Base-by-base conservation (phyloP, 768 basidiomycete genomes). In the Podaxis pistillaris region DNA sequence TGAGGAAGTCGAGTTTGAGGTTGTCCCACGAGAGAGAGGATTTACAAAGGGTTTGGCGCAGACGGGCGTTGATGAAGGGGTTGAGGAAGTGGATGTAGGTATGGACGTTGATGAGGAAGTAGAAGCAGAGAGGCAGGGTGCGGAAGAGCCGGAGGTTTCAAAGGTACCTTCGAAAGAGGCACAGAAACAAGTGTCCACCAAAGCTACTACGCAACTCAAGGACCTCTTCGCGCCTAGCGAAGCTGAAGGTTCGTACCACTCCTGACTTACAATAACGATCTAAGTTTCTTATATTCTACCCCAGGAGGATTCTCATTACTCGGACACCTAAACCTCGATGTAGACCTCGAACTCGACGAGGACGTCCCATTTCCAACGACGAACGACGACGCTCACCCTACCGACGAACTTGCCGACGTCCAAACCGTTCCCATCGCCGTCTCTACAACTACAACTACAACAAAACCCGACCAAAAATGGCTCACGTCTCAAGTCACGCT, bases 261-360 rank as follows among this genome's bases (percentile, higher is more conserved):
- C 30, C 60, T 56, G 41, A 57, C 9, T 56, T 36, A 26, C 58
- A 8, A 56, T 37, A 24, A 41, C 53, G 24, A n/a, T 9, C 5
- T 60, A 40, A 41, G 33, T 8, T 9, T 33, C 56, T 58, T 30
- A 9, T 52, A n/a, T 11, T 56, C 1, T 24, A n/a, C 37, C 65
- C 4, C 63, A 88, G 88, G 74, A 46, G 83, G 84, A 19, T 93
- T 93, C 73, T 92, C 92, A 11, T 78, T 93, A n/a, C 78, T 93
- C 3, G 83, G 82, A 0, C 86, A 92, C 64, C 82, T 93, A 38
- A 86, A 90, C 54, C 77, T 93, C 24, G 91, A 93, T 63, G 76
- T 86, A 22, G 91, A 93, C 63, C 76, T 87, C 36, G 89, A 89
- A 53, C 76, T 90, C 15, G 88, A 90, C 56, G 82, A 84, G n/a